Base-by-base conservation (phyloP, 768 basidiomycete species). In the Tricholoma hemisulphureum region DNA sequence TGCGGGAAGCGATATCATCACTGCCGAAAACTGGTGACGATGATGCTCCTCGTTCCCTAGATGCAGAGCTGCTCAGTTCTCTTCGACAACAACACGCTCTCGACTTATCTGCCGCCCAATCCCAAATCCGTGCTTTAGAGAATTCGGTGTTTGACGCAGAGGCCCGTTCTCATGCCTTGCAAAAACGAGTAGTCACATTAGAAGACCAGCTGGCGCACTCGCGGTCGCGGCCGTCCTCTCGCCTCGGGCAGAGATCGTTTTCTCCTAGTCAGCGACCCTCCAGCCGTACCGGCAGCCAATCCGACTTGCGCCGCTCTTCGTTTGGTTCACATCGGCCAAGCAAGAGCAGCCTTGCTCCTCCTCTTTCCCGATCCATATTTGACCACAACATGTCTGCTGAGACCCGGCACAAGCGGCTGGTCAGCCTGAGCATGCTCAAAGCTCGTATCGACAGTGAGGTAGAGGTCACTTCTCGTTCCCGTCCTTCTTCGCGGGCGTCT, bases 381-480 rank as follows among this genome's bases (percentile, higher is more conserved):
- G 90, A 92, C 59, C 81, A 84, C 26, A 82, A 80, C 51, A 78
- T 94, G 49, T 83, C 88, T 6, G 81, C 88, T 0, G 89, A 91
- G 70, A 87, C 88, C 32, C 77, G 83, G 26, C 91, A 93, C 71
- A 93, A 93, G 67, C 87, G 92, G 55, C 83, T 85, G 64, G 85
- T 92, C 63, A 91, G 89, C 72, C 72, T 95, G 63, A 85, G 87
- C 71, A 95, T 95, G 90, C 83, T 95, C 51, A 93, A 93, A 67
- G 92, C 91, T 20, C 85, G 93, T 43, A 95, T 95, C 64, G 90
- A 93, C 59, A 88, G 89, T 68, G 93, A 95, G 71, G 74, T 80
- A 18, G 83, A 80, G 14, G 73, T 74, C 2, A 72, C 73, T 21
- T 59, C 73, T 18, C 37, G 31, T 14, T 71, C 75, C 34, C 76